Evolutionary conservation across 345 rosid genomes (phyloP).

Genomic region (Gossypium arboreum): DNA sequence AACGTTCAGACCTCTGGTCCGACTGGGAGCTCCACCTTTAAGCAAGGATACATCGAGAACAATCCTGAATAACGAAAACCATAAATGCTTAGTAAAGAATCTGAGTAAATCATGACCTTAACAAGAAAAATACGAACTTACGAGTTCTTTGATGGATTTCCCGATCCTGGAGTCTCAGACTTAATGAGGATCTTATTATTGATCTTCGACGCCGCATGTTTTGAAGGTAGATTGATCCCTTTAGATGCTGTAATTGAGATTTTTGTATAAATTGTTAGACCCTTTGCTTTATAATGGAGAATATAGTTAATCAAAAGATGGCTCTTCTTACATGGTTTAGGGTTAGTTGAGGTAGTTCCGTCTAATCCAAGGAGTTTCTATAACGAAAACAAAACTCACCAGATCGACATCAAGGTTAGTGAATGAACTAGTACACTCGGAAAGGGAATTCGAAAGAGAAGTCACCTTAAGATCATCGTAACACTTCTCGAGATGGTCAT

Average conservation of each 20-base stretch:
- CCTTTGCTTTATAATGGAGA: background rate
- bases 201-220: conserved; percentile 42
- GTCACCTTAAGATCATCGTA: conserved; percentile 76
- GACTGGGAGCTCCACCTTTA: conserved; percentile 84
- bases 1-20: conserved; percentile 76
- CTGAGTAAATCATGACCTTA: background rate
- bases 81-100: background rate
- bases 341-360: conserved; percentile 30
- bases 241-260: conserved; percentile 38
- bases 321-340: conserved; percentile 47
- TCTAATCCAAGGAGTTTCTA: conserved; percentile 59
- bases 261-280: conserved; percentile 16
- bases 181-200: conserved; percentile 49
- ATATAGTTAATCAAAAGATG: conserved; percentile 1
- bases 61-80: conserved; percentile 38
- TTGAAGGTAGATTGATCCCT: conserved; percentile 50
- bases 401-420: background rate
- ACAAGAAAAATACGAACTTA: conserved; percentile 20
- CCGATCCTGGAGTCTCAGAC: conserved; percentile 32
- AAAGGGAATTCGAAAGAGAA: background rate
- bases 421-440: background rate
- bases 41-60: conserved; percentile 69
- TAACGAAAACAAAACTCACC: conserved; percentile 15
- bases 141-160: conserved; percentile 49
- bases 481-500: conserved; percentile 80